These are phyloP conservation scores for Rubia peregrina DNA, from an alignment of 305 asterid genomes.

Conservation along the genomic window DNA sequence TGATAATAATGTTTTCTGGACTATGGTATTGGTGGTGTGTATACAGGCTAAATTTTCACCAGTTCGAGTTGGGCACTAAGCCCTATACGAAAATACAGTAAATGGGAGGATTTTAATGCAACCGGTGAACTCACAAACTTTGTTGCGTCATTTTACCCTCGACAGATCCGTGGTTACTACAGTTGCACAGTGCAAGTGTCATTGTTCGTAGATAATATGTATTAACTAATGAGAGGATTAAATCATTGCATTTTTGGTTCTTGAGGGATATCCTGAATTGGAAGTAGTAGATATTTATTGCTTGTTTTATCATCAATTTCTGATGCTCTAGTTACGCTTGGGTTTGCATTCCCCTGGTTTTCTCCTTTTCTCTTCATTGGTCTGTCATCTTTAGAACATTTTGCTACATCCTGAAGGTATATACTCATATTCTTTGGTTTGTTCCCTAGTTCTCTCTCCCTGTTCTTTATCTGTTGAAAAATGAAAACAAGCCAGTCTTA, in stretches of 20 bases:
- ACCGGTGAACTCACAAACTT: background rate
- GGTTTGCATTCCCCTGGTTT: background rate
- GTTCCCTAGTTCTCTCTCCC: background rate
- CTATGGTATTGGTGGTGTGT: no score
- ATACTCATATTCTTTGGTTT: background rate
- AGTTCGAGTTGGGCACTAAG: background rate
- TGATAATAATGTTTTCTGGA: background rate
- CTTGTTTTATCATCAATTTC: background rate
- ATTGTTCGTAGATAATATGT: background rate
- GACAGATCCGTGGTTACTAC: background rate
- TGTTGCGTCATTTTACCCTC: no score
- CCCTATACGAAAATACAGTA: background rate
- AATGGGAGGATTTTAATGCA: background rate
- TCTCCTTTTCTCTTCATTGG: background rate
- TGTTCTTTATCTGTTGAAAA: background rate
- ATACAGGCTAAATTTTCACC: background rate
- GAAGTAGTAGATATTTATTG: background rate
- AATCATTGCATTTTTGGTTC: background rate
- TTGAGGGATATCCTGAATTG: background rate
- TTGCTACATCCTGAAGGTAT: background rate
- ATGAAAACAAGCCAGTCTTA: background rate
- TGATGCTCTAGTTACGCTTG: background rate
- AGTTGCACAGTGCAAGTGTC: background rate
- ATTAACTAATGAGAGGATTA: background rate
- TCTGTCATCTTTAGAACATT: background rate